A percentile compares a stretch with the other conserved stretches of the same genome.
phyloP scores from a whole-genome alignment of 495 filamentous ascomycete genomes.

The Penicillium robsamsonii region DNA sequence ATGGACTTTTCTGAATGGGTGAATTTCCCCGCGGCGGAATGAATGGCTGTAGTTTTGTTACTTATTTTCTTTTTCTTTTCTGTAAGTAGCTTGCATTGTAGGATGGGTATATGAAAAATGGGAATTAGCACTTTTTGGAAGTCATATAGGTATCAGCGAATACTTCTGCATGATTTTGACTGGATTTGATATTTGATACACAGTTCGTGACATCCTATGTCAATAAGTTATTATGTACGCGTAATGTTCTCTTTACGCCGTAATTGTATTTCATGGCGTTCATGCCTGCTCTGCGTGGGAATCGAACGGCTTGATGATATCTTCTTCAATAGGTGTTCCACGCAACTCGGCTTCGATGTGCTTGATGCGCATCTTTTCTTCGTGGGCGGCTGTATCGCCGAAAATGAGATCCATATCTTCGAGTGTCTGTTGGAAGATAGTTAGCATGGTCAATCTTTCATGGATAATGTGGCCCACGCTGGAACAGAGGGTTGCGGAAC shows the following conservation, averaged over 20 bases:
- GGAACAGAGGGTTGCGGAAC: neutral
- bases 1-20: slow-evolving; percentile 52
- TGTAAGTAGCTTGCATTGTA: slow-evolving; percentile 9
- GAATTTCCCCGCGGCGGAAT: slow-evolving; percentile 33
- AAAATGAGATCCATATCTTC: slow-evolving; percentile 73
- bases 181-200: neutral
- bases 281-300: slow-evolving; percentile 24
- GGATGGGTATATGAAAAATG: neutral
- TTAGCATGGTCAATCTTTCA: neutral
- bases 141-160: slow-evolving; percentile 2
- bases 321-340: slow-evolving; percentile 30
- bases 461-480: neutral
- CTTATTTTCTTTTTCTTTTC: neutral
- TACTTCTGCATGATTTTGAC: neutral
- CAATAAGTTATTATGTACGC: neutral
- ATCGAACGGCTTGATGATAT: slow-evolving; percentile 29
- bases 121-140: neutral
- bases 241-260: neutral
- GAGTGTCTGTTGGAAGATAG: slow-evolving; percentile 30
- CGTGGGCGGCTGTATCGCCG: slow-evolving; percentile 65
- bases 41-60: slow-evolving; percentile 13
- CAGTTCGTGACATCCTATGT: neutral
- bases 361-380: slow-evolving; percentile 69
- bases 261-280: neutral
- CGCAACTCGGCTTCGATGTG: slow-evolving; percentile 69